phyloP scores from a whole-genome alignment of 495 filamentous ascomycete genomes.

The Penicillium cosmopolitanum region DNA sequence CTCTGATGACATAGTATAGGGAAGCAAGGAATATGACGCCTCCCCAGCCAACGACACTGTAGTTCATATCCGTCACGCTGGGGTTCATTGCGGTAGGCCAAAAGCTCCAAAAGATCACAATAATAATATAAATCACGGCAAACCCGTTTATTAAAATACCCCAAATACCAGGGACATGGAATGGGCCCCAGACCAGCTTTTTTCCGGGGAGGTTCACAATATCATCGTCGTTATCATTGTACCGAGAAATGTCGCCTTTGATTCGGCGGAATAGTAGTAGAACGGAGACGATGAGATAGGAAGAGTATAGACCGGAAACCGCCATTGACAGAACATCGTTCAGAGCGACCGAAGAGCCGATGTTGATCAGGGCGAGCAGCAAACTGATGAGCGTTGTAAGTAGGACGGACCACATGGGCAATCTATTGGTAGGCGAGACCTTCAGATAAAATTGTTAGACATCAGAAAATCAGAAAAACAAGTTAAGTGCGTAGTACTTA shows the following conservation, averaged over 20 bases:
- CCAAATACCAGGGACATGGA: conserved; percentile 46
- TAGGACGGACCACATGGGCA: conserved; percentile 32
- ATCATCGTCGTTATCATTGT: conserved; percentile 20
- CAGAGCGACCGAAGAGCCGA: conserved; percentile 45
- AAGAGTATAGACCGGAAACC: conserved; percentile 42
- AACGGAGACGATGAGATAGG: conserved; percentile 34
- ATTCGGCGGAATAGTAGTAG: conserved; percentile 49
- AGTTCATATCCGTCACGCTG: conserved; percentile 50
- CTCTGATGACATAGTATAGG: conserved; percentile 38
- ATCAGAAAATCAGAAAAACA: background rate
- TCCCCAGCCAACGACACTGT: conserved; percentile 44
- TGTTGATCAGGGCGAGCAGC: conserved; percentile 46
- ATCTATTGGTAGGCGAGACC: conserved; percentile 13
- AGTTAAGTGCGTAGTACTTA: conserved; percentile 11
- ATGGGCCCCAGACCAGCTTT: conserved; percentile 52
- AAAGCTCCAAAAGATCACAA: conserved; percentile 47
- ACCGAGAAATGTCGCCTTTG: conserved; percentile 20
- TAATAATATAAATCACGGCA: conserved; percentile 37
- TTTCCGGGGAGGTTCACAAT: conserved; percentile 27
- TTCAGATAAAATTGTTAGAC: background rate
- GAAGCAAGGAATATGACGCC: conserved; percentile 37
- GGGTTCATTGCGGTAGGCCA: conserved; percentile 43
- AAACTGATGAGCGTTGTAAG: conserved; percentile 31
- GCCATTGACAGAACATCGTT: conserved; percentile 48
- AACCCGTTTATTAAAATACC: conserved; percentile 50